These are phyloP conservation scores for Coniochaeta sp. DNA, from an alignment of 2,329 filamentous ascomycete genomes.

Conservation along the genomic window DNA sequence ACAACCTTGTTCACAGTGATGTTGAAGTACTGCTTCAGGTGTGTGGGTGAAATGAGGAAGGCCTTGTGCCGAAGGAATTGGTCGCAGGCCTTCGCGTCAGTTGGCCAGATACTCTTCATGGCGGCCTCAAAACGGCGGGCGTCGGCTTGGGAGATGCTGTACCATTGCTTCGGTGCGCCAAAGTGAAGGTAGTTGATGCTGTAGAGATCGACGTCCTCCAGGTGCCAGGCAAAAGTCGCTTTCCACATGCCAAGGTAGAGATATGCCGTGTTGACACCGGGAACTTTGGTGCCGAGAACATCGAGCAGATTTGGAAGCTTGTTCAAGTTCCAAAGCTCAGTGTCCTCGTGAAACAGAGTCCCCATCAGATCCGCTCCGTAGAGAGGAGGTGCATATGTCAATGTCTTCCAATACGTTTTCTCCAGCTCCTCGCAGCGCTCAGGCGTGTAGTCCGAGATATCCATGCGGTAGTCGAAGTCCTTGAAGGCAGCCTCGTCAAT, in stretches of 20 bases:
- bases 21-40: conserved; percentile 79
- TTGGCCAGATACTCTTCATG: conserved; percentile 93
- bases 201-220: conserved; percentile 97
- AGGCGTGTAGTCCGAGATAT: conserved; percentile 79
- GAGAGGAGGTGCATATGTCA: conserved; percentile 89
- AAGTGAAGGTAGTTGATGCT: conserved; percentile 99
- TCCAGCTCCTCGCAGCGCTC: conserved; percentile 94
- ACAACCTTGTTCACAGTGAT: conserved; percentile 96
- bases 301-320: conserved; percentile 91
- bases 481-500: conserved; percentile 89
- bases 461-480: conserved; percentile 83
- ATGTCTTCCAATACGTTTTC: conserved; percentile 91
- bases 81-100: conserved; percentile 89
- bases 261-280: conserved; percentile 96
- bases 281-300: conserved; percentile 89
- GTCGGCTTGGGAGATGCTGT: conserved; percentile 95
- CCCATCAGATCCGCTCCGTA: conserved; percentile 97
- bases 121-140: conserved; percentile 86
- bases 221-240: conserved; percentile 96
- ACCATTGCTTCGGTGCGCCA: conserved; percentile 98
- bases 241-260: conserved; percentile 99
- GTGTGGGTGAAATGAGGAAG: conserved; percentile 87
- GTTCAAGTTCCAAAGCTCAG: conserved; percentile 86
- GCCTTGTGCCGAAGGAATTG: conserved; percentile 98
- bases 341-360: conserved; percentile 83